Evolutionary conservation across 2,329 filamentous ascomycete genomes (phyloP), one percentile per base, ranked within the genome.

Genomic region (Clonostachys chloroleuca): DNA sequence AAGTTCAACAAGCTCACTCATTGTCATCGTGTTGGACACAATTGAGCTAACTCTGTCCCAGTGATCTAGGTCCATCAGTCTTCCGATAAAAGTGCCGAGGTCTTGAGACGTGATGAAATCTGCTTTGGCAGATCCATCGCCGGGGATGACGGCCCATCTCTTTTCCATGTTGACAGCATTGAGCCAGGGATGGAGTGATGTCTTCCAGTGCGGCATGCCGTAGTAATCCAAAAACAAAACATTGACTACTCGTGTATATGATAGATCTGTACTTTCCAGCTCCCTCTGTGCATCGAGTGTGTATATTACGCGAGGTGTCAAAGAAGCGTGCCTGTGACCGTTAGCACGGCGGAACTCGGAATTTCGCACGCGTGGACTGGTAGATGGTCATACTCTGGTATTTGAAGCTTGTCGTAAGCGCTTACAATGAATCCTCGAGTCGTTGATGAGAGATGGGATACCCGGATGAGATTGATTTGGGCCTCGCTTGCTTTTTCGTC

Each of bases 141-240:
- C 51, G 16, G 54, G 56, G 2, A 58, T 47, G 2, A 48, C 47
- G 1, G 52, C 56, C 54, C 56, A 58, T 24, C 53, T 58, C 12
- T 43, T 55, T 9, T 54, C 12, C 51, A 58, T 56, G 16, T 54
- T 58, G 13, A 58, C 2, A 1, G 54, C n/a, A 5, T 58, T 58
- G 24, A 58, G 49, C 56, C 56, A 58, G 1, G 56, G 56, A 4
- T 54, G 48, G 5, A 56, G n/a, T 12, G 58, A 35, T 1, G 50
- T 52, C 34, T 54, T 47, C 47, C 55, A 51, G 16, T 47, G 12
- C 0, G 57, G 59, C 51, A 58, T 51, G 16, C 55, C 59, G 3
- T 57, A 61, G 45, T 60, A 61, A 30, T 61, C 59, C 2, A 57
- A 47, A 37, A 61, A 59, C 50, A 52, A 56, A 2, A 55, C 57